Percentiles rank a stretch among this genome's conserved stretches.
Evolutionary conservation across 2,329 filamentous ascomycete genomes (phyloP).

Genomic region (Byssochlamys sp.): DNA sequence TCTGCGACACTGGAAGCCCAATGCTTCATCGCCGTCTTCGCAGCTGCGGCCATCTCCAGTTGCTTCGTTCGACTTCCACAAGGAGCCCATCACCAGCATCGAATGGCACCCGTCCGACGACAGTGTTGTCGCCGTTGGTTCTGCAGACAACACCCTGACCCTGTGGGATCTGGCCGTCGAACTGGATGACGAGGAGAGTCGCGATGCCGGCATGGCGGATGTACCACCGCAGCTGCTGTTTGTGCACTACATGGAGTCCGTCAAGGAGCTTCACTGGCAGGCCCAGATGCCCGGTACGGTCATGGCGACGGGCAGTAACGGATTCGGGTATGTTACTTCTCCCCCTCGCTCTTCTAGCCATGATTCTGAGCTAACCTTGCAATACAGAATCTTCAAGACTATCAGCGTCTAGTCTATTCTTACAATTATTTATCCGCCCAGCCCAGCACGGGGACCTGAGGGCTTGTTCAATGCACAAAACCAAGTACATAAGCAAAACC

Average conservation of each 20-base stretch:
- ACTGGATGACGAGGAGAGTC: slow-evolving; percentile 91
- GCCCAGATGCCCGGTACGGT: slow-evolving; percentile 84
- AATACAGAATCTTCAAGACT: slow-evolving; percentile 62
- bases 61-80: slow-evolving; percentile 91
- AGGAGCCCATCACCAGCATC: slow-evolving; percentile 87
- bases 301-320: slow-evolving; percentile 78
- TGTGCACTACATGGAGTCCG: slow-evolving; percentile 88
- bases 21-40: slow-evolving; percentile 37
- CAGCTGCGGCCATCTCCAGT: slow-evolving; percentile 61
- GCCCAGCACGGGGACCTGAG: background rate
- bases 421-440: background rate
- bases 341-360: background rate
- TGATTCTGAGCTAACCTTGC: background rate
- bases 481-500: background rate
- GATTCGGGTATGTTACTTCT: slow-evolving; percentile 52
- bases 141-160: slow-evolving; percentile 86
- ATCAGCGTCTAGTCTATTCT: slow-evolving; percentile 57
- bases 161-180: slow-evolving; percentile 96
- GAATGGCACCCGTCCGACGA: slow-evolving; percentile 98
- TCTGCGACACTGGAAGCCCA: slow-evolving; percentile 82
- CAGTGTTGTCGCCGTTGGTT: slow-evolving; percentile 84
- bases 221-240: slow-evolving; percentile 92
- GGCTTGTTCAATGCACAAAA: background rate
- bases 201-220: slow-evolving; percentile 74
- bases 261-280: slow-evolving; percentile 96